Evolutionary conservation across 768 basidiomycete genomes (phyloP), one percentile per base, ranked within the genome.

Genomic region (Daedaleopsis nitida): DNA sequence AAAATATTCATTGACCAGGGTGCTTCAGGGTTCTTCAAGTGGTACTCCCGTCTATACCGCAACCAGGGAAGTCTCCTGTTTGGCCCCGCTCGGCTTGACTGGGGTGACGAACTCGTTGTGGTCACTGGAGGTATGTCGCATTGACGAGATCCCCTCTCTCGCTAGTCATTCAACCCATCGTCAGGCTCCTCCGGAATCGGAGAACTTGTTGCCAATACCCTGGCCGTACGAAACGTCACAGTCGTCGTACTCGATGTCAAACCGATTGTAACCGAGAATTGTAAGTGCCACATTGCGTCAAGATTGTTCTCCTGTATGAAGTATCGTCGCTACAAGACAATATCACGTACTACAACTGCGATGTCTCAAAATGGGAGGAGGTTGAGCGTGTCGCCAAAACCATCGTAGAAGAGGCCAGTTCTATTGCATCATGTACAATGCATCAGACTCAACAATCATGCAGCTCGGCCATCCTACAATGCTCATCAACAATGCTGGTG

Each of bases 401-500:
- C 72, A 82, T 98, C 60, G 74, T 86, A 5, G 82, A 91, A 69
- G 95, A 98, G 80, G 93, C 93, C 61, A 64, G 75, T 61, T 12
- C 39, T 42, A 2, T 42, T 12, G 17, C 17, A 42, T 42, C 13
- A 2, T 42, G 11, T 42, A 42, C 10, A 2, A 11, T 12, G 39
- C 39, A 12, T 17, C 11, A 17, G 39, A 13, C 39, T 51, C 9
- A 51, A n/a, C 49, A 11, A 39, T 23, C 7, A 50, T 27, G 35
- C 66, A 96, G 92, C 80, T 96, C 55, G 96, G 93, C 3, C 82
- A 91, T 60, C 92, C 92, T 0, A 97, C 97, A 0, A 82, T 98
- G 42, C 76, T 99, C 23, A 80, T 99, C 67, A 98, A 98, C 77
- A 98, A 96, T 70, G 97, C 96, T 0, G 97, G 96, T 19, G 87